These are phyloP conservation scores for Crithidia fasciculata DNA, from an alignment of 208 protist species.

Conservation along the genomic window DNA sequence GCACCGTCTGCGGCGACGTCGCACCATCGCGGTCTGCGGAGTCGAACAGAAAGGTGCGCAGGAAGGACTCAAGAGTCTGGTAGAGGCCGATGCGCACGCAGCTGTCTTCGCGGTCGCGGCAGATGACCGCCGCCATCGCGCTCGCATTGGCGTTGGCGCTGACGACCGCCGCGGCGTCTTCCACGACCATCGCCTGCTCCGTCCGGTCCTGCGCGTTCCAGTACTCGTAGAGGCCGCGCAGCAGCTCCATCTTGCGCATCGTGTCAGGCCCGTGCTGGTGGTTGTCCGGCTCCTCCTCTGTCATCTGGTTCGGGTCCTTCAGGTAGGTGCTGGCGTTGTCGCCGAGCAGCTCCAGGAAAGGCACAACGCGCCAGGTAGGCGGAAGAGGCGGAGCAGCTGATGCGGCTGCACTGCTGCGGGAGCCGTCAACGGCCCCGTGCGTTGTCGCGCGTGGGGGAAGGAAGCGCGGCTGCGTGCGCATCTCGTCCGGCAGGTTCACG, in stretches of 20 bases:
- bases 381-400: slow-evolving; percentile 10
- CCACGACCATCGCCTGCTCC: slow-evolving; percentile 66
- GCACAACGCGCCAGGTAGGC: slow-evolving; percentile 25
- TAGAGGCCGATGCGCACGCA: slow-evolving; percentile 76
- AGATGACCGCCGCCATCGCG: slow-evolving; percentile 56
- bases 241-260: slow-evolving; percentile 85
- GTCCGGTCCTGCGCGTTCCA: slow-evolving; percentile 80
- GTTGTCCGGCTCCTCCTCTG: slow-evolving; percentile 55
- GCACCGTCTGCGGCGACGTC: slow-evolving; percentile 39
- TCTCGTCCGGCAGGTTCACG: slow-evolving; percentile 33
- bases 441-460: slow-evolving; percentile 13
- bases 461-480: slow-evolving; percentile 44
- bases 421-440: not conserved
- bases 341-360: slow-evolving; percentile 38
- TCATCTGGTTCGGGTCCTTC: slow-evolving; percentile 29
- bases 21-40: slow-evolving; percentile 19
- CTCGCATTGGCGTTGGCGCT: slow-evolving; percentile 29
- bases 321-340: slow-evolving; percentile 45
- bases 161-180: slow-evolving; percentile 22
- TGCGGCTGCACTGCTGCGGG: not conserved
- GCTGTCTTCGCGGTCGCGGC: slow-evolving; percentile 49
- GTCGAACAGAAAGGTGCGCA: slow-evolving; percentile 68
- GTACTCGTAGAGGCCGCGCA: slow-evolving; percentile 78
- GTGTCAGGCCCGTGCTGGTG: slow-evolving; percentile 76
- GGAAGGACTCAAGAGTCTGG: slow-evolving; percentile 67